These are phyloP conservation scores for Phytophthora vignae DNA, from an alignment of 352 stramenopile genomes.

Conservation along the genomic window DNA sequence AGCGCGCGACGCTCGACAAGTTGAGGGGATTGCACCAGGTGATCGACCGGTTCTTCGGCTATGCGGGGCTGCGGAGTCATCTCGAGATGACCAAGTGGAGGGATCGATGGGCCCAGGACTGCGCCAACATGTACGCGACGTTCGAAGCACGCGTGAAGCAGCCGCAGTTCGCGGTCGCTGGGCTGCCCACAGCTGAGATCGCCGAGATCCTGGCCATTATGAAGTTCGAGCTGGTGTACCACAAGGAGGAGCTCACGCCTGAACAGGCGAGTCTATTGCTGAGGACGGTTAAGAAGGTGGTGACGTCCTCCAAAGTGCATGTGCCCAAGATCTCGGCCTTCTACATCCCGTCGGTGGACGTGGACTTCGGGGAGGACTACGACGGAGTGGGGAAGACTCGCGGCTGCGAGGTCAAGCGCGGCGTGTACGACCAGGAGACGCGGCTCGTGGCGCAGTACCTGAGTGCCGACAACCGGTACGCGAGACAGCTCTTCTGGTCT, in stretches of 20 bases:
- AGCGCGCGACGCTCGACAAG: conserved; percentile 22
- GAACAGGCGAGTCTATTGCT: conserved; percentile 21
- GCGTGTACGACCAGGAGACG: conserved; percentile 28
- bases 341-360: conserved; percentile 35
- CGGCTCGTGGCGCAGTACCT: conserved; percentile 29
- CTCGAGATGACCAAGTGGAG: conserved; percentile 20
- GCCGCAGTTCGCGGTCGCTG: not conserved
- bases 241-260: conserved; percentile 18
- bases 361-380: conserved; percentile 12
- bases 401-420: conserved; percentile 15
- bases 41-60: conserved; percentile 13
- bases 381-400: conserved; percentile 4
- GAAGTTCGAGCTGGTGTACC: conserved; percentile 34
- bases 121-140: conserved; percentile 14
- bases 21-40: conserved; percentile 11
- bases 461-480: conserved; percentile 12
- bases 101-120: conserved; percentile 3
- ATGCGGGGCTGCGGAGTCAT: conserved; percentile 3
- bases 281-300: conserved; percentile 12
- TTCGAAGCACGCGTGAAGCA: conserved; percentile 11
- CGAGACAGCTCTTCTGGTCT: conserved; percentile 21
- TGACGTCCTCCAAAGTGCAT: conserved; percentile 20
- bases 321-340: conserved; percentile 36
- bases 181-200: conserved; percentile 10
- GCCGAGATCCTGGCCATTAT: conserved; percentile 30